These are phyloP conservation scores for Sordariomycetes sp. DNA, from an alignment of 2,329 filamentous ascomycete species.

Conservation along the genomic window DNA sequence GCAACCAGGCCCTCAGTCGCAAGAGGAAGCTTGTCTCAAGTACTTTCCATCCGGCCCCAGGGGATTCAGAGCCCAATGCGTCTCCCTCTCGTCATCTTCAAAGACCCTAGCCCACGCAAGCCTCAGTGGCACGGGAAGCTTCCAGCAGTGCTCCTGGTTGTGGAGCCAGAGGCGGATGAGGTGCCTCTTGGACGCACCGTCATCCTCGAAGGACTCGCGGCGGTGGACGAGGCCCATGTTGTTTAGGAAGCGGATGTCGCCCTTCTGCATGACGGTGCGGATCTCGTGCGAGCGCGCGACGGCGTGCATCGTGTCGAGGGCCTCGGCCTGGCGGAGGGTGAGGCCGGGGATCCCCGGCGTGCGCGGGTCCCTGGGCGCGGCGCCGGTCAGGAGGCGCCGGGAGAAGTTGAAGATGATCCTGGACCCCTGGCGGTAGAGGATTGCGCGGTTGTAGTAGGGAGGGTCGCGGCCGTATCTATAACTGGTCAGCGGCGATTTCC, in stretches of 20 bases:
- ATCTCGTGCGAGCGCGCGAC: conserved; percentile 33
- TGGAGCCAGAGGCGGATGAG: conserved; percentile 39
- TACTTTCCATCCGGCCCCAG: conserved; percentile 1
- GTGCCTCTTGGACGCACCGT: conserved; percentile 32
- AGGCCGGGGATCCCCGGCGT: conserved; percentile 43
- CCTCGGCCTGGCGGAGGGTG: conserved; percentile 40
- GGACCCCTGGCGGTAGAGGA: conserved; percentile 8
- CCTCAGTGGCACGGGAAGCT: conserved; percentile 30
- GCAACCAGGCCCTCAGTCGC: neutral
- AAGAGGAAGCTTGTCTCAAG: conserved; percentile 1
- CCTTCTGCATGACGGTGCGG: conserved; percentile 33
- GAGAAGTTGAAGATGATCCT: conserved; percentile 6
- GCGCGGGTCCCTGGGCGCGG: conserved; percentile 24
- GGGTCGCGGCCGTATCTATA: conserved; percentile 4
- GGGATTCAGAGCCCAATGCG: conserved; percentile 15
- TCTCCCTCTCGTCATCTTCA: conserved; percentile 36
- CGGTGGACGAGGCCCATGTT: conserved; percentile 44
- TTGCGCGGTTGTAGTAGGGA: conserved; percentile 4
- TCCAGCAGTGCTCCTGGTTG: conserved; percentile 36
- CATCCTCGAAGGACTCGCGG: conserved; percentile 35
- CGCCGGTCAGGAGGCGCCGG: conserved; percentile 8
- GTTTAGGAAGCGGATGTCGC: conserved; percentile 44
- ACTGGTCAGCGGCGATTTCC: neutral
- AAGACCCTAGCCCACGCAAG: conserved; percentile 43
- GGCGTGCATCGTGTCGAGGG: conserved; percentile 39